Base-by-base conservation (phyloP, 2,329 filamentous ascomycete genomes). In the Thermothelomyces thermophilus region DNA sequence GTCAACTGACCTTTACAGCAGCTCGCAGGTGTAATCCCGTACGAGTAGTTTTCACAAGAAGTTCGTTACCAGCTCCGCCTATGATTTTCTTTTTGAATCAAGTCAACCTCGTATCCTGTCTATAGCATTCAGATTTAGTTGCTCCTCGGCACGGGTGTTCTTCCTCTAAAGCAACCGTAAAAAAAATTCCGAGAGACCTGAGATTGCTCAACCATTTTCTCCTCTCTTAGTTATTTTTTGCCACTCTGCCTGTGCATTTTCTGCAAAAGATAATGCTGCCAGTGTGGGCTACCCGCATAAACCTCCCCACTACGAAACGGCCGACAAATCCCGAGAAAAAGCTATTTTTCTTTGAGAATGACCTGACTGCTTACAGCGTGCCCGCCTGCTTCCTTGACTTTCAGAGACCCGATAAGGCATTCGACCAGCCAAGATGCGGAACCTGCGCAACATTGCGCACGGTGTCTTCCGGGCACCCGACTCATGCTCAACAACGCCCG, bases 391-490 rank as follows among this genome's bases (percentile, higher is more conserved):
- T 51, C 44, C 47, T 40, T 53, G 50, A 48, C 51, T 16, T 47
- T 44, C 50, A 16, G 13, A 46, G 41, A 20, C 11, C 42, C 20
- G 30, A 37, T 30, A 22, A 43, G 31, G 40, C 14, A 9, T 36
- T 16, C 40, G 26, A 46, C 36, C 28, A 39, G 45, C 33, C 60
- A 73, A 67, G 53, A 97, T 97, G 91, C 85, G 88, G 65, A 97
- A 96, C 68, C 77, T 97, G 60, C 84, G 82, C 69, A 90, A 84
- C 66, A 82, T 90, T 62, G 81, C 79, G 64, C 83, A 87, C 65
- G 77, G 79, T 60, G 74, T 80, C 64, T 83, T 83, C 71, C 76
- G 72, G 59, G 73, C 82, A 17, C 52, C 53, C 22, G 41, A 41
- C 22, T 39, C 52, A 26, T 33, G 52, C 41, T 48, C 57, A 56